Base-by-base conservation (phyloP, 2,329 filamentous ascomycete species). In the Fonsecaea pedrosoi region DNA sequence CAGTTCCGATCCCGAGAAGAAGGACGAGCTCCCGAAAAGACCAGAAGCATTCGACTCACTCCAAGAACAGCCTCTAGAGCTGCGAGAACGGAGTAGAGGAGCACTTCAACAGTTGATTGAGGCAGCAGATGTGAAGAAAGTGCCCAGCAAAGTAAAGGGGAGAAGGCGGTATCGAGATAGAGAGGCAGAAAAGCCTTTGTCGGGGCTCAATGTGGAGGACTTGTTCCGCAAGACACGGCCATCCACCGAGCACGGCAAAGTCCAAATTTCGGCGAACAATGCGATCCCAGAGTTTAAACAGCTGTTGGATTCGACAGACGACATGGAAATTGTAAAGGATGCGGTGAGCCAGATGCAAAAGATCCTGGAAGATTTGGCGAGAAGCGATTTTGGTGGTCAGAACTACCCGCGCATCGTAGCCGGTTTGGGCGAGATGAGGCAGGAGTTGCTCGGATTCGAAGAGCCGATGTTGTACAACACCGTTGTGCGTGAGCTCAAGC, bases 201-300 rank as follows among this genome's bases (percentile, higher is more conserved):
- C 94, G 0, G 94, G 94, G 21, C 88, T 99, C 48, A 91, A 98
- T 73, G 86, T 98, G 45, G 90, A 94, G 67, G 88, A 88, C 4
- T 86, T 98, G 2, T 87, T 98, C n/a, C 85, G 86, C 54, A 80
- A 83, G 65, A 82, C 85, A 64, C 86, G 80, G 53, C 78, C 45
- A 25, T 25, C 68, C 81, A 70, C 74, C 45, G 48, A 61, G 45
- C 30, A 30, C 32, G 48, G 45, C 8, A 61, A 61, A 34, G 42
- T n/a, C 54, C 83, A 81, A 54, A 88, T 91, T 64, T 85, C 87
- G 8, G 77, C 85, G 0, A 85, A 90, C 9, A 98, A 98, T 70
- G 88, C 94, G 1, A 88, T 98, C 4, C 93, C 95, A 0, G 92
- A 94, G 67, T 97, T 97, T 85, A 96, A 94, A 76, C 92, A 92